Base-by-base conservation (phyloP, 768 basidiomycete genomes). In the Mycena polygramma region DNA sequence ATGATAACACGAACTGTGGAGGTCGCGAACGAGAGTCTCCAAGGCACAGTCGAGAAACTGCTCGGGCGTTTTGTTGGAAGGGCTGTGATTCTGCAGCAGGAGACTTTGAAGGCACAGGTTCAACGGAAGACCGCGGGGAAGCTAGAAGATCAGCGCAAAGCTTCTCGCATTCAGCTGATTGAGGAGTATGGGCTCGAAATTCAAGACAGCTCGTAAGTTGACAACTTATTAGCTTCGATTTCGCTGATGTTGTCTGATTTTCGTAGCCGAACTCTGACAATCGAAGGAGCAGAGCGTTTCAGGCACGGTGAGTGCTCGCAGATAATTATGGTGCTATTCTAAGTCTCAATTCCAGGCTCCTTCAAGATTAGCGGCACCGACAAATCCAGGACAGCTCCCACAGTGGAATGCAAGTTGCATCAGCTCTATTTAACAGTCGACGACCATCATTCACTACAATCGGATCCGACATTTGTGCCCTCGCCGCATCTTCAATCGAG, bases 401-500 rank as follows among this genome's bases (percentile, higher is more conserved):
- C 59, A 0, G 35, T 83, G 6, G 68, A 74, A 57, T 83, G 85
- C 70, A 76, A 75, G 7, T 69, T 85, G 4, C 71, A 79, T 49
- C 46, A 63, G 7, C 58, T 86, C 8, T 75, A 80, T 13, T 67
- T 86, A 20, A 78, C 79, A 0, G 76, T 79, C 20, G 80, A 82
- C 7, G 80, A 87, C 62, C 78, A 77, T 48, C 82, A 84, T 0
- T 67, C 70, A 1, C 66, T 83, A 55, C 82, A 81, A 69, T 69
- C 83, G 11, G 74, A 84, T 59, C 48, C 75, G 1, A 71, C 57
- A 11, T 81, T 79, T 59, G 70, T 84, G 19, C 83, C 83, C 1
- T 72, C 69, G 1, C 84, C 84, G 0, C 65, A 72, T 11, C 52
- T 77, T 11, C 71, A 78, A 54, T 37, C 68, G 4, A 63, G 61